phyloP scores from a whole-genome alignment of 2,329 filamentous ascomycete genomes.

The Lasiodiplodia theobromae region DNA sequence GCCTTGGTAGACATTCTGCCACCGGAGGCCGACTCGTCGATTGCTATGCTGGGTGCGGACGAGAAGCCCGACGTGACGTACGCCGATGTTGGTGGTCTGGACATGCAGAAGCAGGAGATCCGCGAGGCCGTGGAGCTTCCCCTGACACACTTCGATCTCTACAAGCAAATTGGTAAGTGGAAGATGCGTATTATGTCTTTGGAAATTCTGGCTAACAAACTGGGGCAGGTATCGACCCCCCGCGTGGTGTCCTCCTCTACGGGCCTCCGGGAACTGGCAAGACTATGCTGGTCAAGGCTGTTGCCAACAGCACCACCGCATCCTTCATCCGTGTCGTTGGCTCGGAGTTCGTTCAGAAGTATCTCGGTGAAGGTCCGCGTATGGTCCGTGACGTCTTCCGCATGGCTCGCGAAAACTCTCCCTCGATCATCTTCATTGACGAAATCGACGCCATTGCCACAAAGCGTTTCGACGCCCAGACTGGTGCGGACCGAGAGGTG shows the following conservation, averaged over 20 bases:
- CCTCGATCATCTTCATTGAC: constrained; percentile 99
- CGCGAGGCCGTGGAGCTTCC: constrained; percentile 96
- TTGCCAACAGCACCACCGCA: constrained; percentile 96
- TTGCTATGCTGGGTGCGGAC: constrained; percentile 94
- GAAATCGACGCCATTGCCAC: constrained; percentile 99
- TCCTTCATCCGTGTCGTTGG: constrained; percentile 98
- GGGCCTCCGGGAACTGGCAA: constrained; percentile 96
- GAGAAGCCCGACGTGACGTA: constrained; percentile 99
- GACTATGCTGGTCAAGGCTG: constrained; percentile 97
- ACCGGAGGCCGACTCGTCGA: constrained; percentile 98
- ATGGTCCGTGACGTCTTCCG: constrained; percentile 99
- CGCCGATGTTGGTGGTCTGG: constrained; percentile 93
- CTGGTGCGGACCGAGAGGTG: constrained; percentile 95
- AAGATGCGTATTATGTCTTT: not conserved
- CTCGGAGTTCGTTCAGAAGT: constrained; percentile 99
- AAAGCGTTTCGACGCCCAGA: constrained; percentile 98
- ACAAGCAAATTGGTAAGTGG: constrained; percentile 86
- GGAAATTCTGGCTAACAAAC: constrained; percentile 18
- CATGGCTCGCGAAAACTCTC: constrained; percentile 98
- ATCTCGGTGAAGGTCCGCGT: constrained; percentile 93
- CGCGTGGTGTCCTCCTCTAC: constrained; percentile 93
- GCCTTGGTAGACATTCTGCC: constrained; percentile 97
- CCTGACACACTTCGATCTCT: constrained; percentile 96
- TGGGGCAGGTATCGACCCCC: constrained; percentile 78
- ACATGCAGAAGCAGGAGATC: constrained; percentile 99